These are phyloP conservation scores for Pythium sp. DNA, from an alignment of 352 stramenopile genomes.

Conservation along the genomic window DNA sequence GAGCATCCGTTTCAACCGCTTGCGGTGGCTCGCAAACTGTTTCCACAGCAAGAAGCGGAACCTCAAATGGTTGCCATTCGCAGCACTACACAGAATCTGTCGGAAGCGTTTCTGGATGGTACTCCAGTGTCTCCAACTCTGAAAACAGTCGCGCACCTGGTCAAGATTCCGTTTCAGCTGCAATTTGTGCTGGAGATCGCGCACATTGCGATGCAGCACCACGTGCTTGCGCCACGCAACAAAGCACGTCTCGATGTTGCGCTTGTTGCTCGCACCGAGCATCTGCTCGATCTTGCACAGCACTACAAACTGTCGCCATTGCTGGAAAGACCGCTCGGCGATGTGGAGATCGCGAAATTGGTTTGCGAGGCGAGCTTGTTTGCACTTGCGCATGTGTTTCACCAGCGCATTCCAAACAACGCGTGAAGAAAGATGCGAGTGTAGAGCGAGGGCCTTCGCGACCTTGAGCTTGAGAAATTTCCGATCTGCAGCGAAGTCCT, in stretches of 20 bases:
- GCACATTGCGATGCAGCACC: conserved; percentile 19
- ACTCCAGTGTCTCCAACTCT: conserved; percentile 35
- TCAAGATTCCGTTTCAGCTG: conserved; percentile 10
- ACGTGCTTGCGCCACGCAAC: conserved; percentile 44
- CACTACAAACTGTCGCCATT: conserved; percentile 45
- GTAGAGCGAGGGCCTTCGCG: conserved; percentile 24
- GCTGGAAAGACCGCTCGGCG: conserved; percentile 13
- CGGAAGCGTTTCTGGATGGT: conserved; percentile 26
- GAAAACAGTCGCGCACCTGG: conserved; percentile 22
- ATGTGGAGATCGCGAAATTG: conserved; percentile 14
- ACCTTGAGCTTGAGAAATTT: conserved; percentile 23
- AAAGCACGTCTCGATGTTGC: conserved; percentile 28
- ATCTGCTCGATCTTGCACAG: conserved; percentile 52
- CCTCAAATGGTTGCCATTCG: conserved; percentile 31
- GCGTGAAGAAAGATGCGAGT: conserved; percentile 26
- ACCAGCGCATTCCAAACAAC: conserved; percentile 34
- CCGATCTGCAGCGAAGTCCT: conserved; percentile 20
- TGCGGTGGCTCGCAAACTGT: conserved; percentile 28
- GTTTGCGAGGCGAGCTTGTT: conserved; percentile 17
- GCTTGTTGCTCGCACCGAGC: conserved; percentile 30
- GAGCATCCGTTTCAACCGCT: conserved; percentile 27
- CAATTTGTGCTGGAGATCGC: conserved; percentile 20
- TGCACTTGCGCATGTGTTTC: conserved; percentile 14
- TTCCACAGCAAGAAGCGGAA: conserved; percentile 61
- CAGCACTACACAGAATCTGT: conserved; percentile 35